Evolutionary conservation across 2,329 filamentous ascomycete genomes (phyloP).

Genomic region (Clarireedia monteithiana): DNA sequence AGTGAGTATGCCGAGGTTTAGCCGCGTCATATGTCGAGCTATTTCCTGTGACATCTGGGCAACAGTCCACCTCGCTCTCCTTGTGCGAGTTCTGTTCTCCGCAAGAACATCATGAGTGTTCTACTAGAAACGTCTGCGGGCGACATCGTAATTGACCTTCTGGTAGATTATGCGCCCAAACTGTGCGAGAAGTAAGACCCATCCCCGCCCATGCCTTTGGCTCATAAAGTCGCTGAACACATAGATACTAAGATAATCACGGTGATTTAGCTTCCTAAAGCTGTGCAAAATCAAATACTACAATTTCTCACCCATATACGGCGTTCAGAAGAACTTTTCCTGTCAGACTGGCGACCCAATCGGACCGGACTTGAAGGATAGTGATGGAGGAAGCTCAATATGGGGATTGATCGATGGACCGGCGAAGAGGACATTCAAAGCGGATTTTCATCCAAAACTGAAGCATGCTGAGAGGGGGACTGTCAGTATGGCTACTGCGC

Average conservation of each 20-base stretch:
- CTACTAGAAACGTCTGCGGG: conserved; percentile 87
- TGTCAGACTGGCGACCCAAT: conserved; percentile 95
- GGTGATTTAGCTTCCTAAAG: conserved; percentile 73
- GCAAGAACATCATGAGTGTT: conserved; percentile 67
- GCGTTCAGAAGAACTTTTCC: conserved; percentile 88
- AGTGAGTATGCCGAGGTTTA: not conserved
- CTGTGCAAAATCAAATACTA: conserved; percentile 99
- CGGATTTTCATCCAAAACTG: conserved; percentile 78
- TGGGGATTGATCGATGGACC: conserved; percentile 74
- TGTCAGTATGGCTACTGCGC: conserved; percentile 94
- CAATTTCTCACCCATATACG: conserved; percentile 91
- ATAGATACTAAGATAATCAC: conserved; percentile 42
- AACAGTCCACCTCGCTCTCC: not conserved
- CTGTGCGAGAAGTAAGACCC: conserved; percentile 87
- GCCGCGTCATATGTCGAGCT: not conserved
- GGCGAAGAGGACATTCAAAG: conserved; percentile 68
- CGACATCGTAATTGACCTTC: conserved; percentile 89
- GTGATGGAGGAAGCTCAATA: conserved; percentile 88
- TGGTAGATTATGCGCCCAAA: conserved; percentile 82
- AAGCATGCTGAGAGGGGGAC: conserved; percentile 86
- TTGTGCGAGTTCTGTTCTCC: not conserved
- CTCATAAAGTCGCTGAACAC: conserved; percentile 41
- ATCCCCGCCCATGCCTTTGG: conserved; percentile 4
- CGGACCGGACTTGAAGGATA: conserved; percentile 73
- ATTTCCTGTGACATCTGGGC: not conserved